phyloP scores from a whole-genome alignment of 257 asterid species.

The Salvia rosmarinus region DNA sequence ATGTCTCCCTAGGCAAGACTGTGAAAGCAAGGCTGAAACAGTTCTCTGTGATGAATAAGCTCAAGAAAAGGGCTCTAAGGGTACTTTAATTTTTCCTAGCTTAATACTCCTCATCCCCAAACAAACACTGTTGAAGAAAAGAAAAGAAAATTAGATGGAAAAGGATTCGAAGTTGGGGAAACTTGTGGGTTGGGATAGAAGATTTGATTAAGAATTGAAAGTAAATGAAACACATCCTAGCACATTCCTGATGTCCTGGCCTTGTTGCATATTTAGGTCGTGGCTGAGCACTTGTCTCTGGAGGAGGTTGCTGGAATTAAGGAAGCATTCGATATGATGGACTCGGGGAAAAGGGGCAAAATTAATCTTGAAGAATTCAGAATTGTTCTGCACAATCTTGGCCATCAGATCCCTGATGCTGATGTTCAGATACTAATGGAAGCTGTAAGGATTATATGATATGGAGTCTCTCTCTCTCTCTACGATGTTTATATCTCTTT shows the following conservation, averaged over 20 bases:
- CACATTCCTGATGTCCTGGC: conserved; percentile 24
- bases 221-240: neutral
- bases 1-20: conserved; percentile 73
- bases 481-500: neutral
- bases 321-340: conserved; percentile 70
- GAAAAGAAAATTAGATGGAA: neutral
- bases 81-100: conserved; percentile 37
- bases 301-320: conserved; percentile 78
- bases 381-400: conserved; percentile 59
- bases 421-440: conserved; percentile 76
- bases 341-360: conserved; percentile 57
- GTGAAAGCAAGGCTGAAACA: conserved; percentile 80
- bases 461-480: neutral
- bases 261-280: conserved; percentile 48
- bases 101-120: neutral
- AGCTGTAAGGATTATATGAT: conserved; percentile 54
- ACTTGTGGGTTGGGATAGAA: neutral
- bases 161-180: neutral
- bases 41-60: conserved; percentile 75
- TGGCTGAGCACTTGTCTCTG: conserved; percentile 72
- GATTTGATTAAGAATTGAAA: neutral
- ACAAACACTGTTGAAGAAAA: neutral
- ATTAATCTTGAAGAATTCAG: conserved; percentile 57
- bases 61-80: conserved; percentile 71
- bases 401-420: conserved; percentile 67